Conservation (phyloP, 371 early-diverging fungal genomes). For the Sporodiniella umbellata region DNA sequence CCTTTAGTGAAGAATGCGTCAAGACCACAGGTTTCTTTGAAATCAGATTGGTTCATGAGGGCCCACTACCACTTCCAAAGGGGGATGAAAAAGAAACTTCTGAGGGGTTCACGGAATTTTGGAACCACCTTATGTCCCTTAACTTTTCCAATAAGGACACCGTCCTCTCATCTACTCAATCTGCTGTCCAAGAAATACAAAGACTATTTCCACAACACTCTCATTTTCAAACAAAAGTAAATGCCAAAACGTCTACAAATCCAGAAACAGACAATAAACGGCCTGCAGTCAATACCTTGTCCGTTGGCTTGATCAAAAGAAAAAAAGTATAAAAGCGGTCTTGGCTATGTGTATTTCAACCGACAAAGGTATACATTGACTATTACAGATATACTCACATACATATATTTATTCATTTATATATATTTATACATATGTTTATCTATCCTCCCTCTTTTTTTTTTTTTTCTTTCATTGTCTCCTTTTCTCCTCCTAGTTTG, state of each 20-base stretch:
- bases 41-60: constrained; percentile 3
- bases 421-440: too few species aligned
- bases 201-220: constrained; percentile 2
- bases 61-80: background rate
- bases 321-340: constrained; percentile 9
- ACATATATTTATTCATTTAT: too few species aligned
- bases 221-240: constrained; percentile 1
- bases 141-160: constrained; percentile 16
- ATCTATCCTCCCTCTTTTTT: too few species aligned
- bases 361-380: too few species aligned
- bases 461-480: too few species aligned
- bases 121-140: constrained; percentile 31
- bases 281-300: constrained; percentile 18
- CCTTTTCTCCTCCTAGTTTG: too few species aligned
- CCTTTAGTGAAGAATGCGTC: constrained; percentile 76
- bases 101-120: constrained; percentile 17
- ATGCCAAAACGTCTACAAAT: background rate
- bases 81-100: background rate
- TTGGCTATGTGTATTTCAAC: too few species aligned
- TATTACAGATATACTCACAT: too few species aligned
- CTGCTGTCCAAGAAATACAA: constrained; percentile 9
- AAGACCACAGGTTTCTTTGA: constrained; percentile 66
- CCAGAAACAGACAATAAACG: constrained; percentile 8
- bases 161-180: constrained; percentile 10
- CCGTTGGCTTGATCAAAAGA: constrained; percentile 17